phyloP scores from a whole-genome alignment of 2,329 filamentous ascomycete species.

The Cylindrodendrum hubeiense region DNA sequence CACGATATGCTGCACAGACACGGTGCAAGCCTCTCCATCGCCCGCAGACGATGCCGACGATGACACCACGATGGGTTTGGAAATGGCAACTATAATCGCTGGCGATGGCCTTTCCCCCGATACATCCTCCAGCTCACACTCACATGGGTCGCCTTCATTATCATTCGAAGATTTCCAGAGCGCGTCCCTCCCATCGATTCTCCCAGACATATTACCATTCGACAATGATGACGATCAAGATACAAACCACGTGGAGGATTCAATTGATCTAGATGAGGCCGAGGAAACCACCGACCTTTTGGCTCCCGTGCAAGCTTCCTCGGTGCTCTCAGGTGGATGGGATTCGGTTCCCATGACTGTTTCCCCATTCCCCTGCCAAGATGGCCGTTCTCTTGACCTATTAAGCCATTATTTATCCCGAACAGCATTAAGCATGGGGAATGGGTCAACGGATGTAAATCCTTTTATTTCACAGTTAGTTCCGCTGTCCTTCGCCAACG shows the following conservation, averaged over 20 bases:
- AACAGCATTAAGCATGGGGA: slow-evolving; percentile 55
- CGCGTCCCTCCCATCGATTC: background rate
- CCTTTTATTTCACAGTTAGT: slow-evolving; percentile 54
- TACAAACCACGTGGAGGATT: background rate
- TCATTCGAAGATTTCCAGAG: background rate
- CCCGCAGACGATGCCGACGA: background rate
- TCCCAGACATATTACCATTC: background rate
- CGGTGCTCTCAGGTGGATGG: background rate
- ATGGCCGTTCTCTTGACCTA: slow-evolving; percentile 47
- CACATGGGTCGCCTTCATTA: background rate
- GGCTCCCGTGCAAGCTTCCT: background rate
- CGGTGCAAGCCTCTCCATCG: background rate
- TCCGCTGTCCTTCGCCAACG: slow-evolving; percentile 52
- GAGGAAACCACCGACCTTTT: background rate
- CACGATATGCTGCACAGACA: background rate
- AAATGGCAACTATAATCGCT: background rate
- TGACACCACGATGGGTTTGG: background rate
- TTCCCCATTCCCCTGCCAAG: slow-evolving; percentile 1
- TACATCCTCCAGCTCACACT: background rate
- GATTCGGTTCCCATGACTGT: background rate
- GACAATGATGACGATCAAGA: background rate
- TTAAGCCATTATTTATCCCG: slow-evolving; percentile 52
- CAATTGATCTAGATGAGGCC: background rate
- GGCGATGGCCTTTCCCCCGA: background rate
- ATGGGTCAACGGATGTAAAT: slow-evolving; percentile 52